phyloP scores from a whole-genome alignment of 306 rosid genomes.

The Fagus crenata region DNA sequence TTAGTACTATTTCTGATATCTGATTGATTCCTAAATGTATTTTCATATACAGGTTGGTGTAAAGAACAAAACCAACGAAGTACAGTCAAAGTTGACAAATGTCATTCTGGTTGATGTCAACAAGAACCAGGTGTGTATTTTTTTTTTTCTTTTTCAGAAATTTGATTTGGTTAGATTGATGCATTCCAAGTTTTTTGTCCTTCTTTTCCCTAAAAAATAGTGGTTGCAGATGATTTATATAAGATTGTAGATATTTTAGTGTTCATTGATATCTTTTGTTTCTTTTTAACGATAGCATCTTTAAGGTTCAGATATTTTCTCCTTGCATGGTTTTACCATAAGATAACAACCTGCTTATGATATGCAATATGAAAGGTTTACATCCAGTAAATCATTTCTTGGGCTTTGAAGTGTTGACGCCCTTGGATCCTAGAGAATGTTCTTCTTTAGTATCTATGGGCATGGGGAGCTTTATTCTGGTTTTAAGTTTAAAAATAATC shows the following conservation, averaged over 20 bases:
- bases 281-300: neutral
- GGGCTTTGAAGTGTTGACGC: neutral
- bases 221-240: neutral
- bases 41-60: conserved; percentile 69
- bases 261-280: neutral
- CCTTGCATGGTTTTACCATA: neutral
- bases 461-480: neutral
- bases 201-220: neutral
- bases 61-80: conserved; percentile 78
- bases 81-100: conserved; percentile 75
- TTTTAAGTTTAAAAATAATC: neutral
- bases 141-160: conserved; percentile 4
- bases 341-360: neutral
- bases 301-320: neutral
- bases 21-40: conserved; percentile 25
- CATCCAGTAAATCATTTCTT: neutral
- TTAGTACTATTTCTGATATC: conserved; percentile 22
- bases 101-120: conserved; percentile 70
- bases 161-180: conserved; percentile 13
- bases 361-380: neutral
- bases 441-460: neutral
- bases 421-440: neutral
- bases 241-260: neutral
- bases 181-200: neutral
- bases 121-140: conserved; percentile 75